Conservation (phyloP, 2,329 filamentous ascomycete species). For the Fonsecaea pedrosoi region DNA sequence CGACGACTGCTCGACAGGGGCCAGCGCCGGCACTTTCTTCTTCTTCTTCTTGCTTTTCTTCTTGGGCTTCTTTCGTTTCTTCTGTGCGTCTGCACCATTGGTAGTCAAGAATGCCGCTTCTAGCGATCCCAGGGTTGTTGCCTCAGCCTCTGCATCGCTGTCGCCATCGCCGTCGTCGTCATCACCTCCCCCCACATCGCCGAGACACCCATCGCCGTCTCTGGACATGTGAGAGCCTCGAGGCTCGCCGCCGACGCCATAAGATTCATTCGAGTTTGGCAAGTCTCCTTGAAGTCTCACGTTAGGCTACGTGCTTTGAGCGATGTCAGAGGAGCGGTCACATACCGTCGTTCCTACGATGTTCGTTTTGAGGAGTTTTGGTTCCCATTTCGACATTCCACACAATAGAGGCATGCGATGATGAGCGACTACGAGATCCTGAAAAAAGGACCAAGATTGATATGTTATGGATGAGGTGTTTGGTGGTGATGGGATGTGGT, state of each 20-base stretch:
- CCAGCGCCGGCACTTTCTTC: constrained; percentile 37
- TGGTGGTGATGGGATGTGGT: neutral
- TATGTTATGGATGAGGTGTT: neutral
- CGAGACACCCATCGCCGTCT: constrained; percentile 54
- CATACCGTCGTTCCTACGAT: constrained; percentile 45
- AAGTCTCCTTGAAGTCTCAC: constrained; percentile 34
- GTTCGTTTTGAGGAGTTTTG: constrained; percentile 50
- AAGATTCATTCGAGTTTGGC: constrained; percentile 36
- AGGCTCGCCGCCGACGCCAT: constrained; percentile 49
- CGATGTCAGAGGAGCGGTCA: neutral
- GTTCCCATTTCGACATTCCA: constrained; percentile 48
- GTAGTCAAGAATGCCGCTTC: constrained; percentile 30
- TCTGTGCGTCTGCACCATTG: constrained; percentile 28
- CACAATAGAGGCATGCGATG: neutral
- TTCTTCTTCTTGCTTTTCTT: constrained; percentile 54
- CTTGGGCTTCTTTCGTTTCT: constrained; percentile 56
- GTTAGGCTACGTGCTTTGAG: constrained; percentile 35
- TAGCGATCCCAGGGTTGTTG: constrained; percentile 34
- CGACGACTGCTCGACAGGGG: constrained; percentile 48
- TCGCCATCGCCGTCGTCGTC: constrained; percentile 40
- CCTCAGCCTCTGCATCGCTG: constrained; percentile 41
- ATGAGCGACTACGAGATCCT: neutral
- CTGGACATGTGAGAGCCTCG: constrained; percentile 51
- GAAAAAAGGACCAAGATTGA: neutral
- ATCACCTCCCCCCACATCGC: constrained; percentile 43